phyloP scores from a whole-genome alignment of 2,329 filamentous ascomycete species.

The Paraconiothyrium brasiliense region DNA sequence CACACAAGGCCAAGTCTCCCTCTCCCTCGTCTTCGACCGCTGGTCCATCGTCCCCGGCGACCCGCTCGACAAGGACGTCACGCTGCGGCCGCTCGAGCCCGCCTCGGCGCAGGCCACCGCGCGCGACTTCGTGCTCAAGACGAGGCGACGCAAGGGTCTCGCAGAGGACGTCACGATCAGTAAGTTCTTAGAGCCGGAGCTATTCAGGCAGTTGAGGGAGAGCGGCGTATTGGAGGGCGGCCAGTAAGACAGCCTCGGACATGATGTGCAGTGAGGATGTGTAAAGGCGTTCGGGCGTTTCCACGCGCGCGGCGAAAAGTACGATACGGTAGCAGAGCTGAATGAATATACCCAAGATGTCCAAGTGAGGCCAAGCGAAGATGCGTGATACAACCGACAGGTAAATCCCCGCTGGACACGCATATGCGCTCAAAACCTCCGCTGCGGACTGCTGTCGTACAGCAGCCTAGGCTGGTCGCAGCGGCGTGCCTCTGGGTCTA shows the following conservation, averaged over 20 bases:
- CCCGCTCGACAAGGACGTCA: conserved; percentile 86
- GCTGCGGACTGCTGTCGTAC: too few relatives aligned
- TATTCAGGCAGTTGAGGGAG: conserved; percentile 87
- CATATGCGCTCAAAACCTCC: too few relatives aligned
- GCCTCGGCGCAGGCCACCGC: conserved; percentile 89
- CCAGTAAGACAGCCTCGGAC: background rate
- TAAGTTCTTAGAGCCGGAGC: conserved; percentile 94
- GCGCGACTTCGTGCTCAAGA: conserved; percentile 96
- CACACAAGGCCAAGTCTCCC: conserved; percentile 89
- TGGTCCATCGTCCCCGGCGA: conserved; percentile 98
- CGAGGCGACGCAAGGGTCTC: conserved; percentile 87
- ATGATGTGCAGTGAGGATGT: background rate
- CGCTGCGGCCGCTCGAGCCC: conserved; percentile 84
- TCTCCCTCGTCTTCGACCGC: conserved; percentile 91
- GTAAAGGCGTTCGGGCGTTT: too few relatives aligned
- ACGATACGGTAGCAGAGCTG: background rate
- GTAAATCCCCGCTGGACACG: too few relatives aligned
- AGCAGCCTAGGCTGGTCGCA: too few relatives aligned
- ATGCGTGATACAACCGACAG: too few relatives aligned
- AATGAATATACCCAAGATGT: background rate
- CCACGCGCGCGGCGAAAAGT: background rate
- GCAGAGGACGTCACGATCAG: conserved; percentile 95
- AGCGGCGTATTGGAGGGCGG: conserved; percentile 80
- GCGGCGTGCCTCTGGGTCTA: too few relatives aligned
- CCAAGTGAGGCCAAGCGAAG: too few relatives aligned